Conservation (phyloP, 164 flowering plant genomes). For the Cinnamomum micranthum region DNA sequence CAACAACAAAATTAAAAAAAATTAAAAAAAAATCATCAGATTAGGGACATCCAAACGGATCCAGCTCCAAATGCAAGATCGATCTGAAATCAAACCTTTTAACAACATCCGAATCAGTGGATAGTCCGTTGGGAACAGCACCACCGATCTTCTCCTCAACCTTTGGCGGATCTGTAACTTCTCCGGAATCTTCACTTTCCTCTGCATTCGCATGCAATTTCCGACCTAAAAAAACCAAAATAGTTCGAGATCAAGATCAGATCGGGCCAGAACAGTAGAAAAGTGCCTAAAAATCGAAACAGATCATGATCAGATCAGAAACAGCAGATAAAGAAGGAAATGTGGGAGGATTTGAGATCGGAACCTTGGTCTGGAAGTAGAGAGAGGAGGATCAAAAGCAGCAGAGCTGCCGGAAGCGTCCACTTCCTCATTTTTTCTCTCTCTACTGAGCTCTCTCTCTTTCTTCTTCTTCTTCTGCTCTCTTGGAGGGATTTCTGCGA, state of each 20-base stretch:
- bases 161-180: conserved; percentile 73
- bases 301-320: not conserved
- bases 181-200: conserved; percentile 52
- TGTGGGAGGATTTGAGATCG: not conserved
- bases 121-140: conserved; percentile 76
- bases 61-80: not conserved
- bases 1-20: not conserved
- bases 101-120: conserved; percentile 92
- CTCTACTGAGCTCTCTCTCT: no score
- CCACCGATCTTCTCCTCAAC: conserved; percentile 80
- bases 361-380: conserved; percentile 82
- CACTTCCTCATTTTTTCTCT: conserved; percentile 65
- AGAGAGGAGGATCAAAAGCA: conserved; percentile 58
- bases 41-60: not conserved
- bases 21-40: no score
- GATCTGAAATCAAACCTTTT: conserved; percentile 47
- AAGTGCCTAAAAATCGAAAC: not conserved
- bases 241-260: not conserved
- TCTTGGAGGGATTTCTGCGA: not conserved
- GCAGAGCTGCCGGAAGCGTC: conserved; percentile 65
- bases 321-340: not conserved
- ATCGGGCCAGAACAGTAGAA: not conserved
- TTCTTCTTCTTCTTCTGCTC: not conserved
- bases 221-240: conserved; percentile 41
- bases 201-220: conserved; percentile 73